Conservation (phyloP, 441 rosid species). For the Eutrema salsugineum region DNA sequence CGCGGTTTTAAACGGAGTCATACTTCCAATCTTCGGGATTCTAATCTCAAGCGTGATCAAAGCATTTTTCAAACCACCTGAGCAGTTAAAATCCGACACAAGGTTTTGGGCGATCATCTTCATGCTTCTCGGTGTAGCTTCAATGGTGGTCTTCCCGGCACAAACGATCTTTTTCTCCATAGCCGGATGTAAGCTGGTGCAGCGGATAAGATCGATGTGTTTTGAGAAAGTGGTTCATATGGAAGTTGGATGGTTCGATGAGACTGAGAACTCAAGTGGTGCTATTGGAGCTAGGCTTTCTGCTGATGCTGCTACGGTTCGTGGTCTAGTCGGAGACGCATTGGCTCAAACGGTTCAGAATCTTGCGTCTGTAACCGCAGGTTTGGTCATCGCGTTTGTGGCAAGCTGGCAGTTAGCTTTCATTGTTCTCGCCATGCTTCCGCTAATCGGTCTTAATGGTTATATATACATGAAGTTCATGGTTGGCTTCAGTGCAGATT, state of each 20-base stretch:
- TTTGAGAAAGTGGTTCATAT: slow-evolving; percentile 75
- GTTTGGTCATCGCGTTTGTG: slow-evolving; percentile 60
- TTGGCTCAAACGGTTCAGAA: slow-evolving; percentile 62
- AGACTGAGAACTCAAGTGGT: slow-evolving; percentile 70
- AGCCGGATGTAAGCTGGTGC: slow-evolving; percentile 65
- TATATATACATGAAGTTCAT: slow-evolving; percentile 53
- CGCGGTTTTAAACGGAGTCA: slow-evolving; percentile 46
- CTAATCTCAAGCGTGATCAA: slow-evolving; percentile 51
- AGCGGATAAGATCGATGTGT: slow-evolving; percentile 56
- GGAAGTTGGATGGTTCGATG: slow-evolving; percentile 88
- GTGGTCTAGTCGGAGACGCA: slow-evolving; percentile 67
- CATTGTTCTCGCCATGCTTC: slow-evolving; percentile 58
- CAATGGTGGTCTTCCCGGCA: slow-evolving; percentile 44
- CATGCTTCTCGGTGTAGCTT: slow-evolving; percentile 43
- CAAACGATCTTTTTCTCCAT: slow-evolving; percentile 55
- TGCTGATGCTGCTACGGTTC: slow-evolving; percentile 65
- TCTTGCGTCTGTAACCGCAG: slow-evolving; percentile 47
- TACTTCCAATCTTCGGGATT: slow-evolving; percentile 57
- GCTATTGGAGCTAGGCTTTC: slow-evolving; percentile 79
- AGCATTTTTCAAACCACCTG: slow-evolving; percentile 50
- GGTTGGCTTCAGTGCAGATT: slow-evolving; percentile 77
- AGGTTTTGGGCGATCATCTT: slow-evolving; percentile 63
- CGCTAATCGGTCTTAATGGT: slow-evolving; percentile 58
- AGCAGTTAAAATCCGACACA: slow-evolving; percentile 51
- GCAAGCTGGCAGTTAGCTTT: slow-evolving; percentile 72